phyloP scores from a whole-genome alignment of 2,329 filamentous ascomycete genomes.

The Thelonectria olida region DNA sequence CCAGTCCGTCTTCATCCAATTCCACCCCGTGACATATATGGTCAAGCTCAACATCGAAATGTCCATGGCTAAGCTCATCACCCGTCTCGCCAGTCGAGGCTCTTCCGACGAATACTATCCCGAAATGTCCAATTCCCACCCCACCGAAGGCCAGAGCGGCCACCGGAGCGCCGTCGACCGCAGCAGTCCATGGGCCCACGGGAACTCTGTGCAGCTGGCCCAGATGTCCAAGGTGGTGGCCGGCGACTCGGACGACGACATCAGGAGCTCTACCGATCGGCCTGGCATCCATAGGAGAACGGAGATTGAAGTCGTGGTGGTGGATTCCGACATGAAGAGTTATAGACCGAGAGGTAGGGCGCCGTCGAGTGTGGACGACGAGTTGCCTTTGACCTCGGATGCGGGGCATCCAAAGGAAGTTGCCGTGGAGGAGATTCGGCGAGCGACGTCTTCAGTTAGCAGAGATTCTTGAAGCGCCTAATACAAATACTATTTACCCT shows the following conservation, averaged over 20 bases:
- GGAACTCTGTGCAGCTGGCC: slow-evolving; percentile 24
- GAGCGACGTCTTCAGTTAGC: neutral
- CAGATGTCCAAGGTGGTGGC: slow-evolving; percentile 33
- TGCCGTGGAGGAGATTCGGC: neutral
- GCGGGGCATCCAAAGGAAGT: slow-evolving; percentile 32
- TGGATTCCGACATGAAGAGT: slow-evolving; percentile 21
- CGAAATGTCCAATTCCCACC: slow-evolving; percentile 29
- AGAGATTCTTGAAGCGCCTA: neutral
- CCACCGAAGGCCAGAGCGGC: slow-evolving; percentile 3
- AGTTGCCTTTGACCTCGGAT: slow-evolving; percentile 33
- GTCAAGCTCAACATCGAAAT: slow-evolving; percentile 61
- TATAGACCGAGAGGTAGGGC: slow-evolving; percentile 13
- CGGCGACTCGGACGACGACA: slow-evolving; percentile 33
- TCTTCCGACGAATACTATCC: slow-evolving; percentile 32
- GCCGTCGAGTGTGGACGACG: slow-evolving; percentile 22
- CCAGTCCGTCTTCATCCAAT: slow-evolving; percentile 55
- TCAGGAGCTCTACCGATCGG: neutral
- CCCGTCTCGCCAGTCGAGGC: slow-evolving; percentile 6
- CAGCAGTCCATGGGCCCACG: slow-evolving; percentile 22
- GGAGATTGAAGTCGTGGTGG: slow-evolving; percentile 33
- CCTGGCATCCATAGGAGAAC: slow-evolving; percentile 32
- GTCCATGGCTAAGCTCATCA: slow-evolving; percentile 60
- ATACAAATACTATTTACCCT: no score
- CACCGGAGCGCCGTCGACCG: slow-evolving; percentile 7
- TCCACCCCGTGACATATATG: slow-evolving; percentile 61